Conservation (phyloP, 768 basidiomycete species). For the Panaeolus cyanescens region DNA sequence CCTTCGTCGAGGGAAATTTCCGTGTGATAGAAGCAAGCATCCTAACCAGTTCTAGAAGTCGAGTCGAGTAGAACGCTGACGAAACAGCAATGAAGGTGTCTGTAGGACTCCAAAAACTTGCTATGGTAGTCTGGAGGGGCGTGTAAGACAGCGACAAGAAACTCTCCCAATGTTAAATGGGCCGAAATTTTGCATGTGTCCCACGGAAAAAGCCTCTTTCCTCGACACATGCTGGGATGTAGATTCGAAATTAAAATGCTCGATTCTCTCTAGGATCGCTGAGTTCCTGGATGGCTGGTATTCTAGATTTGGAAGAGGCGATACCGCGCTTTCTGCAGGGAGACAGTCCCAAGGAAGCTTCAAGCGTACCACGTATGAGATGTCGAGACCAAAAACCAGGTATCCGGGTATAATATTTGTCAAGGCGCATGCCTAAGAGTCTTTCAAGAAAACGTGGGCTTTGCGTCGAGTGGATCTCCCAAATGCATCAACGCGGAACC, state of each 20-base stretch:
- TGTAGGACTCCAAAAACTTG: neutral
- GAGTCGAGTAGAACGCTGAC: neutral
- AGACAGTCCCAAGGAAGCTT: neutral
- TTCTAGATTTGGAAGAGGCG: slow-evolving; percentile 2
- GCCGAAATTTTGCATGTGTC: slow-evolving; percentile 1
- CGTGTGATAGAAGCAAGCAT: slow-evolving; percentile 19
- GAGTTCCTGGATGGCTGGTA: neutral
- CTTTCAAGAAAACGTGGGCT: neutral
- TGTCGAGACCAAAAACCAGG: neutral
- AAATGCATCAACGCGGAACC: neutral
- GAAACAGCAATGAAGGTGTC: neutral
- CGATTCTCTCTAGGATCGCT: slow-evolving; percentile 2
- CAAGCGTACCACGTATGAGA: neutral
- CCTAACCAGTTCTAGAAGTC: neutral
- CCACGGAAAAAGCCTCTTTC: slow-evolving; percentile 1
- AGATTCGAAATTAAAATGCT: slow-evolving; percentile 1
- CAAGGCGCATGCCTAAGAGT: neutral
- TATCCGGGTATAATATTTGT: neutral
- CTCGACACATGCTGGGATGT: slow-evolving; percentile 1
- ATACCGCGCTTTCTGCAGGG: neutral
- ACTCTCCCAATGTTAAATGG: neutral
- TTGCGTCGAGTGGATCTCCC: neutral
- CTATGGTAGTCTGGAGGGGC: neutral
- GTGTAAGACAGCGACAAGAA: neutral
- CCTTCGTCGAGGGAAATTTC: slow-evolving; percentile 50